Evolutionary conservation across 805 yeast genomes (phyloP).

Genomic region (Pichia rugopelliculosa): DNA sequence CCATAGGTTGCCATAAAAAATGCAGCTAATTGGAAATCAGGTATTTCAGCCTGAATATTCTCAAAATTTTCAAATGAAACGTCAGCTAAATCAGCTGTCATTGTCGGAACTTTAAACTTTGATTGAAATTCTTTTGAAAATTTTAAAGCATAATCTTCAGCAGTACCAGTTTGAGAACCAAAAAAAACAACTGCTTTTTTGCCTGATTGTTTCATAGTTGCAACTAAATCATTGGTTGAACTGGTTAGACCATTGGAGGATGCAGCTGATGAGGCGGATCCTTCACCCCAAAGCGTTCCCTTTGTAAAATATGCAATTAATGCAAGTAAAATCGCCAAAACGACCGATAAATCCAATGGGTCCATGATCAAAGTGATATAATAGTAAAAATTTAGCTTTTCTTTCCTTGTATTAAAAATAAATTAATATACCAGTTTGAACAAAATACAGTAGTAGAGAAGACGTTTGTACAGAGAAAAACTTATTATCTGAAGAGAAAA

Average conservation of each 20-base stretch:
- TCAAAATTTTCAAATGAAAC: constrained; percentile 76
- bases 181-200: constrained; percentile 76
- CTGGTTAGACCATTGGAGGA: constrained; percentile 28
- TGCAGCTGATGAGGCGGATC: constrained; percentile 20
- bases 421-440: background rate
- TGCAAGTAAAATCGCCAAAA: constrained; percentile 60
- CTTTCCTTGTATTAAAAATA: background rate
- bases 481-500: background rate
- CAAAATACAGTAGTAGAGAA: too few species aligned
- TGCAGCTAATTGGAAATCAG: constrained; percentile 43
- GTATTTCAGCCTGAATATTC: constrained; percentile 48
- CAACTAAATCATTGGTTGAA: constrained; percentile 49
- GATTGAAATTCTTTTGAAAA: constrained; percentile 83
- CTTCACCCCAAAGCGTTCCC: constrained; percentile 42
- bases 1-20: constrained; percentile 92
- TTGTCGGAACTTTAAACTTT: constrained; percentile 70
- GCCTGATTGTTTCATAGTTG: constrained; percentile 48
- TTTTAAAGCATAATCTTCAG: constrained; percentile 92
- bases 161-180: constrained; percentile 98
- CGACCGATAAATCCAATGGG: constrained; percentile 60
- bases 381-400: background rate
- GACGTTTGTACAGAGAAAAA: background rate
- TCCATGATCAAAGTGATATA: constrained; percentile 44
- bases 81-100: constrained; percentile 84
- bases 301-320: constrained; percentile 60